These are phyloP conservation scores for Aspergillus taichungensis DNA, from an alignment of 495 filamentous ascomycete genomes.

Conservation along the genomic window DNA sequence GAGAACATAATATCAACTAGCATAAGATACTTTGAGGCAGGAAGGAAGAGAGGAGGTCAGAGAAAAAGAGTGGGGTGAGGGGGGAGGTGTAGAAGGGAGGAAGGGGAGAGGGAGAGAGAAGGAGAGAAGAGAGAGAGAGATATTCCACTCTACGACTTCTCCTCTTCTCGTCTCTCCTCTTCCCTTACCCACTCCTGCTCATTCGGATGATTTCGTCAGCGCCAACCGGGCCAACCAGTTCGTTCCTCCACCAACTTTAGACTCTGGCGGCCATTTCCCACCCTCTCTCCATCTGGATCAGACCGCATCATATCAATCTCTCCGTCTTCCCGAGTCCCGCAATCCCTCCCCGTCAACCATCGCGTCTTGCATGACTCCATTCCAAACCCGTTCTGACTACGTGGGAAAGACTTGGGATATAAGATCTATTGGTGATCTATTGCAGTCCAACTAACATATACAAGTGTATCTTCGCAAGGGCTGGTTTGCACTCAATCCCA, in stretches of 20 bases:
- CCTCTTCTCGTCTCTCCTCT: neutral
- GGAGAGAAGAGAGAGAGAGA: constrained; percentile 2
- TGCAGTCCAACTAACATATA: constrained; percentile 2
- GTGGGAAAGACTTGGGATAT: neutral
- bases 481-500: neutral
- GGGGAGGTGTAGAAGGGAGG: neutral
- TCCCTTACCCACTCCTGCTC: neutral
- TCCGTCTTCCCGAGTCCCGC: too few species aligned
- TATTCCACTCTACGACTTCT: neutral
- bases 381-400: neutral
- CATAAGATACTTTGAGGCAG: neutral
- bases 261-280: too few species aligned
- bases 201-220: neutral
- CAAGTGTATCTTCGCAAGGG: neutral
- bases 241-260: too few species aligned
- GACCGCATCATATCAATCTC: too few species aligned
- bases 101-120: constrained; percentile 1
- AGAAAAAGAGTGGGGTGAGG: neutral
- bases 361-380: neutral
- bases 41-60: neutral
- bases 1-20: neutral
- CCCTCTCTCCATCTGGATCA: too few species aligned
- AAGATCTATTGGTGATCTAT: neutral
- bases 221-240: neutral
- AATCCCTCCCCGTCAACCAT: too few species aligned